These are phyloP conservation scores for Cinchona pubescens DNA, from an alignment of 257 asterid genomes.

Conservation along the genomic window DNA sequence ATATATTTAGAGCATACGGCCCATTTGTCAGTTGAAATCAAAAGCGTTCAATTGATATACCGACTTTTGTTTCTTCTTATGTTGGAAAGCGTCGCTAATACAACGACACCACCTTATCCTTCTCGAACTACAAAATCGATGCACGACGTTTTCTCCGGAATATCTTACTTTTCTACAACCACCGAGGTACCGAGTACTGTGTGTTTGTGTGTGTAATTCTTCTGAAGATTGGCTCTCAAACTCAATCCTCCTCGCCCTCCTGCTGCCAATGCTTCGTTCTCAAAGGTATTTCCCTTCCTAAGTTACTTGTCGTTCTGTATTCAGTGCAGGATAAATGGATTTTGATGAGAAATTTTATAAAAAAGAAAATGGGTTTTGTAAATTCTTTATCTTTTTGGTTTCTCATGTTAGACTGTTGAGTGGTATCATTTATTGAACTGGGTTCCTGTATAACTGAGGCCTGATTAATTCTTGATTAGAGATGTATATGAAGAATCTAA, in stretches of 20 bases:
- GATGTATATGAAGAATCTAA: background rate
- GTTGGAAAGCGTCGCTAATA: background rate
- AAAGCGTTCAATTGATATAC: background rate
- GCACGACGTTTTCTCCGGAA: conserved; percentile 6
- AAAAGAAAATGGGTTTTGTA: background rate
- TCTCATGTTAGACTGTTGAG: background rate
- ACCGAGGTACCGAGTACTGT: background rate
- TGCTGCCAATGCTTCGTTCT: conserved; percentile 26
- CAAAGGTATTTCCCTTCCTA: conserved; percentile 34
- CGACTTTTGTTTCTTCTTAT: background rate
- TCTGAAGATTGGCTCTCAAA: conserved; percentile 50
- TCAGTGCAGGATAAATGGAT: background rate
- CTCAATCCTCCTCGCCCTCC: conserved; percentile 49
- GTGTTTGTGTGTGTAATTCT: too few species aligned
- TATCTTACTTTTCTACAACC: background rate
- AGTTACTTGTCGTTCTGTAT: background rate
- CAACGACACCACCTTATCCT: background rate
- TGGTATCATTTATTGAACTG: background rate
- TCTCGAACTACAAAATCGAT: background rate
- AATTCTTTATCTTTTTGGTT: background rate
- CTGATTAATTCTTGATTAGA: background rate
- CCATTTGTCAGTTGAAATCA: too few species aligned
- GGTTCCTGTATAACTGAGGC: background rate
- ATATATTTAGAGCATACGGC: too few species aligned
- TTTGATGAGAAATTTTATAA: background rate